Conservation (phyloP, 2,329 filamentous ascomycete genomes). For the Lecanicillium sp. region DNA sequence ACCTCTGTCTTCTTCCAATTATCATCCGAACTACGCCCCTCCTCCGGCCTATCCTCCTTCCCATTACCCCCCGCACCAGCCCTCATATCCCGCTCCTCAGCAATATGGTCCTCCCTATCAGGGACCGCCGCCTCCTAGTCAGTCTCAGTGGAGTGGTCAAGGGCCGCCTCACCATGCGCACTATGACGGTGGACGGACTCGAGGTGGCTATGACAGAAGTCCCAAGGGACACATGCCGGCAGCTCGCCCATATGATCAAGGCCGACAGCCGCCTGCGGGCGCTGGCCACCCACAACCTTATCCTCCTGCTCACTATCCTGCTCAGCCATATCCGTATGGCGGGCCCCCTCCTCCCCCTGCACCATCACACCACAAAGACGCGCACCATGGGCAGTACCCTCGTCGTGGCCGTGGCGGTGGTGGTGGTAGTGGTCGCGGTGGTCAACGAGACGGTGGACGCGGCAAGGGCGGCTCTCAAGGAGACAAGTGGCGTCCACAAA, state of each 20-base stretch:
- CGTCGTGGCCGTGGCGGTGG: constrained; percentile 27
- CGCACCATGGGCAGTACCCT: constrained; percentile 25
- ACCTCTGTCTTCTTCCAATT: constrained; percentile 44
- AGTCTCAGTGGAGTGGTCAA: constrained; percentile 26
- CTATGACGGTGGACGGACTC: constrained; percentile 30
- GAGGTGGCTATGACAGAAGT: constrained; percentile 37
- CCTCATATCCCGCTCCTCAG: constrained; percentile 32
- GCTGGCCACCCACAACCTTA: constrained; percentile 29
- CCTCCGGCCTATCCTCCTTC: constrained; percentile 43
- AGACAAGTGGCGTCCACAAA: constrained; percentile 34
- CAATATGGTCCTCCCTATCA: constrained; percentile 28
- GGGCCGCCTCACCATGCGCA: constrained; percentile 25
- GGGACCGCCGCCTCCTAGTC: constrained; percentile 24
- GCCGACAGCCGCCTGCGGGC: constrained; percentile 7
- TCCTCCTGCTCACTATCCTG: constrained; percentile 25
- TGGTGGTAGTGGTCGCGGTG: constrained; percentile 21
- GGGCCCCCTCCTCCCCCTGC: constrained; percentile 29
- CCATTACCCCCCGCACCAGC: constrained; percentile 32
- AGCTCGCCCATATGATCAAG: constrained; percentile 11
- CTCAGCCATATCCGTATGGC: constrained; percentile 28
- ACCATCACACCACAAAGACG: constrained; percentile 23
- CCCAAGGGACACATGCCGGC: constrained; percentile 15
- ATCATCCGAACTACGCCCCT: constrained; percentile 51
- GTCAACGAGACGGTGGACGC: constrained; percentile 25
- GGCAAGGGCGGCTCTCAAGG: constrained; percentile 33